Evolutionary conservation across 495 filamentous ascomycete genomes (phyloP).

Genomic region (Xylaria scruposa): DNA sequence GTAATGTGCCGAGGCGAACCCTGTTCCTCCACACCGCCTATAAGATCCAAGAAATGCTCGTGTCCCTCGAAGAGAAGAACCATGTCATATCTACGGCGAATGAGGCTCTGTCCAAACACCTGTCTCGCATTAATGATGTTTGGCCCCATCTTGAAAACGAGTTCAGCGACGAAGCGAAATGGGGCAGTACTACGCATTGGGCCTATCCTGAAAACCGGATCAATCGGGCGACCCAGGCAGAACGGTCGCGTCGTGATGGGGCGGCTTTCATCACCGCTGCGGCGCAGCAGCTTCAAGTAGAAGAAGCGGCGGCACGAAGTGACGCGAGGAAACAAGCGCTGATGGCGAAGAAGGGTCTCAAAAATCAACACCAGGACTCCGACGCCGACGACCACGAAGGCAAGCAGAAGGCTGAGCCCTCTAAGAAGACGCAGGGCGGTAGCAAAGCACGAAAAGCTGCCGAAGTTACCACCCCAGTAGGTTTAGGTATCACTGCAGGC

Average conservation of each 20-base stretch:
- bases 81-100: conserved; percentile 90
- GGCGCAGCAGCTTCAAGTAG: conserved; percentile 66
- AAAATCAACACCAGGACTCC: conserved; percentile 71
- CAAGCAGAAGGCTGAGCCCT: conserved; percentile 51
- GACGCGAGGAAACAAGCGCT: conserved; percentile 82
- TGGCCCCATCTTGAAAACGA: conserved; percentile 84
- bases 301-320: conserved; percentile 80
- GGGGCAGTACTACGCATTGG: conserved; percentile 92
- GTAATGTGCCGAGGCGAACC: conserved; percentile 64
- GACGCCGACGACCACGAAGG: conserved; percentile 74
- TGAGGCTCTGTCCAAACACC: conserved; percentile 84
- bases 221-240: conserved; percentile 67
- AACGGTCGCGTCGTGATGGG: conserved; percentile 78
- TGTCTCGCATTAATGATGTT: conserved; percentile 80
- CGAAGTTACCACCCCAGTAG: conserved; percentile 53
- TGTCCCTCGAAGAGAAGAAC: conserved; percentile 93
- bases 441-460: conserved; percentile 70
- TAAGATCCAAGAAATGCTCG: conserved; percentile 76
- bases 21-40: conserved; percentile 66
- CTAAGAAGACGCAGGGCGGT: conserved; percentile 65
- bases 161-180: conserved; percentile 91
- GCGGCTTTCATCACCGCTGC: conserved; percentile 72
- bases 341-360: conserved; percentile 71
- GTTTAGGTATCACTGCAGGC: conserved; percentile 59
- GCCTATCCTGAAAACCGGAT: conserved; percentile 87